Percentiles rank a stretch among this genome's conserved stretches.
phyloP scores from a whole-genome alignment of 495 filamentous ascomycete species.

The Poronia punctata region DNA sequence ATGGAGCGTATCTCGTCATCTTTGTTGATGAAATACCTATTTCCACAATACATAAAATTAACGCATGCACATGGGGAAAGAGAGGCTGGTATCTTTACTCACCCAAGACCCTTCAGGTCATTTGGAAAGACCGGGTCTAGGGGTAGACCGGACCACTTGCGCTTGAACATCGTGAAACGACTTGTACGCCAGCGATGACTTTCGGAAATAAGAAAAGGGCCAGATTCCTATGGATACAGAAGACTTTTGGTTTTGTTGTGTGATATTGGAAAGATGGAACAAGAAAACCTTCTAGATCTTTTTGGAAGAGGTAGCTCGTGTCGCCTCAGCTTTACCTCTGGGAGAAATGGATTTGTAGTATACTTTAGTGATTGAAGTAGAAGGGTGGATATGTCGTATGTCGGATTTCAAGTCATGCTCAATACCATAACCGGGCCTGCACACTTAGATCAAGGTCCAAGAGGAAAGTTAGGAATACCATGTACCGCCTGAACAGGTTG shows the following conservation, averaged over 20 bases:
- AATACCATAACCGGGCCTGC: no score
- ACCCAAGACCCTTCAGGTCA: constrained; percentile 65
- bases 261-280: not conserved
- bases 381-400: no score
- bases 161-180: constrained; percentile 56
- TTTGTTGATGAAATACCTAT: constrained; percentile 64
- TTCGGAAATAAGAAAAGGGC: not conserved
- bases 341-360: no score
- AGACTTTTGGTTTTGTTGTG: not conserved
- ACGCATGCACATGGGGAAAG: constrained; percentile 4
- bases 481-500: no score
- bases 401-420: no score
- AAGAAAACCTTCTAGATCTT: no score
- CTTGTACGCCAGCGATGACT: not conserved
- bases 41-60: no score
- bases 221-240: not conserved
- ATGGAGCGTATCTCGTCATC: constrained; percentile 65
- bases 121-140: constrained; percentile 57
- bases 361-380: no score
- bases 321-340: no score
- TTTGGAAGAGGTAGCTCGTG: no score
- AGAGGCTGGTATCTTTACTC: constrained; percentile 18
- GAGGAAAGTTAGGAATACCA: no score
- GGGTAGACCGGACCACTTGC: constrained; percentile 57
- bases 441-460: no score